Evolutionary conservation across 768 basidiomycete genomes (phyloP).

Genomic region (Suillus paluster): DNA sequence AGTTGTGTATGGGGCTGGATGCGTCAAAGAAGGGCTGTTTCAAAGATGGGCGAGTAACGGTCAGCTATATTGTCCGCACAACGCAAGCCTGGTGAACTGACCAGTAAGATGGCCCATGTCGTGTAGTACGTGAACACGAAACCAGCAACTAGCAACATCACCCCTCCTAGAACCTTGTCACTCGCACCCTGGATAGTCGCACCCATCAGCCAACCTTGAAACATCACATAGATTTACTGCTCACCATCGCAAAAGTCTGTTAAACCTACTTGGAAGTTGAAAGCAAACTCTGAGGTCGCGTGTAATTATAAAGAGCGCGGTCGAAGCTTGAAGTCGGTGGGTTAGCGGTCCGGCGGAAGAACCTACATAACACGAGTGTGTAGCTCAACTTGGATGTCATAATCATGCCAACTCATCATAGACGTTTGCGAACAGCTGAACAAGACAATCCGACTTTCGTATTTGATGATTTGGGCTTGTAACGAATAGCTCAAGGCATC

Average conservation of each 20-base stretch:
- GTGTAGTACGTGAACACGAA: constrained; percentile 90
- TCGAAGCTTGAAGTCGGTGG: constrained; percentile 20
- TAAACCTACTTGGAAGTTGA: background rate
- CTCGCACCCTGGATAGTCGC: constrained; percentile 62
- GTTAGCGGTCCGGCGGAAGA: background rate
- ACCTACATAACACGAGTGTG: constrained; percentile 6
- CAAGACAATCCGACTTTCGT: background rate
- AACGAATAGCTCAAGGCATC: constrained; percentile 9
- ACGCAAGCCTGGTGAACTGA: constrained; percentile 40
- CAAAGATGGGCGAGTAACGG: background rate
- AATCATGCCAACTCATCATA: constrained; percentile 1
- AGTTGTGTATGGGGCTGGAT: constrained; percentile 70
- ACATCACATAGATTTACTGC: background rate
- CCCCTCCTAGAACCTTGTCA: constrained; percentile 80
- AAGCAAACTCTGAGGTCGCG: background rate
- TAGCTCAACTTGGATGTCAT: constrained; percentile 2
- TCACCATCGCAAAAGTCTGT: constrained; percentile 29
- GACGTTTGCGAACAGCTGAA: background rate
- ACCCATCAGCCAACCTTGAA: constrained; percentile 9
- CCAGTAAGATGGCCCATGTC: constrained; percentile 86
- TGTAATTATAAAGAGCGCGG: constrained; percentile 3
- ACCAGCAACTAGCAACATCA: constrained; percentile 79
- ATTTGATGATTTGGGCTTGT: constrained; percentile 3
- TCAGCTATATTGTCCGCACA: background rate
- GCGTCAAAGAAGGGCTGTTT: constrained; percentile 86